Base-by-base conservation (phyloP, 805 yeast species). In the Candida quercuum region DNA sequence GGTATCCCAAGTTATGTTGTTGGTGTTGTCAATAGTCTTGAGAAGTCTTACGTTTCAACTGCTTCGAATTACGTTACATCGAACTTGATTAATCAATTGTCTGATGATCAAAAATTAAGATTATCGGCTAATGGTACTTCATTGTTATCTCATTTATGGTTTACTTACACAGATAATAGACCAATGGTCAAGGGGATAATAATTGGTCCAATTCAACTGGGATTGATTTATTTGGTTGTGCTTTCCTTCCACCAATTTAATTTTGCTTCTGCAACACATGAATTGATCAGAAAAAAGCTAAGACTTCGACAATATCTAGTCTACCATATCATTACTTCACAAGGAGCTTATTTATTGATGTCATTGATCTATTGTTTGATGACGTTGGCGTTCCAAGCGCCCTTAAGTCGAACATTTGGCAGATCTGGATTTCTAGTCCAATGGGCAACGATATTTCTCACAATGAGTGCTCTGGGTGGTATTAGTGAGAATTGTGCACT, bases 381-480 rank as follows among this genome's bases (percentile, higher is more conserved):
- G 8, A 71, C 83, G 28, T 68, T 79, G 15, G 86, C 86, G 1
- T 79, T 79, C 63, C 82, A 80, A 51, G 68, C 81, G 21, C 70
- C 73, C 44, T 69, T 77, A 50, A 66, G 71, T 13, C 52, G 40
- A 1, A 60, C 86, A 0, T 83, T 76, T 63, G 87, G 86, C 1
- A 64, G 60, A 14, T 72, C 79, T 4, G 94, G 93, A 0, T 83
- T 83, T 49, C 65, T 85, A 27, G 80, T 84, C 1, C 69, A 72
- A 39, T 84, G 91, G 91, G 73, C 77, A 74, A 50, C 76, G 31
- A 66, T 76, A 7, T 85, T 63, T 55, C 46, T 84, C 36, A 72
- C 85, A 11, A 81, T 85, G 83, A 59, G 76, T 41, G 81, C 87
- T 1, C 76, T 82, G 15, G 94, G 93, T 32, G 72, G 81, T 15